Evolutionary conservation across 164 flowering plant species (phyloP).

Genomic region (Macadamia integrifolia): DNA sequence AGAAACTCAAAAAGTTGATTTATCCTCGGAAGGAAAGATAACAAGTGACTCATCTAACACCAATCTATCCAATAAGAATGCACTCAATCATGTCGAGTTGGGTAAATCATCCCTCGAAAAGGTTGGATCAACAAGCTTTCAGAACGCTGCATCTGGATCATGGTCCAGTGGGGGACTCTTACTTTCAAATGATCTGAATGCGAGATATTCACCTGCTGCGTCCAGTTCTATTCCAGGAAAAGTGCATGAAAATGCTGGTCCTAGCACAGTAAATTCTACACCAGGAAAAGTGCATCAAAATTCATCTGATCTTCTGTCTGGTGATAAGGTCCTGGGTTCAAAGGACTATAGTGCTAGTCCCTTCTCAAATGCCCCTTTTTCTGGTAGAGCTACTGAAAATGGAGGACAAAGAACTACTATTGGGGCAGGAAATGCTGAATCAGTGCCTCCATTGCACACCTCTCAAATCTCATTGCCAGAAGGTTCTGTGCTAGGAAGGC

Average conservation of each 20-base stretch:
- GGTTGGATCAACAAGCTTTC: slow-evolving; percentile 17
- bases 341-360: slow-evolving; percentile 17
- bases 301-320: slow-evolving; percentile 5
- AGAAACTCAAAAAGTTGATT: slow-evolving; percentile 17
- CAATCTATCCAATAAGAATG: slow-evolving; percentile 11
- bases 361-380: slow-evolving; percentile 17
- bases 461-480: slow-evolving; percentile 26
- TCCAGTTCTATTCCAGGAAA: slow-evolving; percentile 14
- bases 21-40: slow-evolving; percentile 10
- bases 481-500: slow-evolving; percentile 20
- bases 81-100: slow-evolving; percentile 14
- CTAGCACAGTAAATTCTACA: slow-evolving; percentile 5
- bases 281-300: slow-evolving; percentile 9
- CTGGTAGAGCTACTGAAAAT: slow-evolving; percentile 17
- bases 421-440: slow-evolving; percentile 26
- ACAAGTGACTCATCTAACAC: slow-evolving; percentile 15
- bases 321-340: slow-evolving; percentile 14
- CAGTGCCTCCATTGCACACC: slow-evolving; percentile 30
- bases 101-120: slow-evolving; percentile 13
- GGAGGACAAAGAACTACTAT: slow-evolving; percentile 27
- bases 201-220: slow-evolving; percentile 21
- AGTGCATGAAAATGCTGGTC: slow-evolving; percentile 13
- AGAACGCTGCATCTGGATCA: slow-evolving; percentile 21
- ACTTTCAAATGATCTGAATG: slow-evolving; percentile 12
- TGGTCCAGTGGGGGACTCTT: slow-evolving; percentile 19